phyloP scores from a whole-genome alignment of 805 yeast genomes.

The Pichia californica region DNA sequence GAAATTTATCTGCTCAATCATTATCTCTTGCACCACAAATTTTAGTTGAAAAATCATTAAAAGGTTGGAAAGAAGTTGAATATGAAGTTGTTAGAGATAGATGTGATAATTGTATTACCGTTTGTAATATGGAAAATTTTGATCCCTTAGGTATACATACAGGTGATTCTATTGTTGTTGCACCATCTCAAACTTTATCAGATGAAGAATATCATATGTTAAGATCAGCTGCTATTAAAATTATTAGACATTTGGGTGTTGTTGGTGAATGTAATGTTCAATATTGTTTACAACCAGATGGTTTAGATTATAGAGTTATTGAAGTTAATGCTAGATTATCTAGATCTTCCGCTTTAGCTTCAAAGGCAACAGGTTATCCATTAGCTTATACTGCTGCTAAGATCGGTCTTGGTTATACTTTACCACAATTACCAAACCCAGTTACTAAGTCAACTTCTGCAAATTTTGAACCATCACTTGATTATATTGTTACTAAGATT shows the following conservation, averaged over 20 bases:
- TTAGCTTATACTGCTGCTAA: constrained; percentile 98
- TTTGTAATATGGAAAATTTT: constrained; percentile 98
- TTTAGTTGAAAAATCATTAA: constrained; percentile 90
- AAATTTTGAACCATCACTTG: constrained; percentile 94
- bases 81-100: constrained; percentile 97
- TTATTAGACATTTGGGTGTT: constrained; percentile 95
- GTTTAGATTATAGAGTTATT: constrained; percentile 90
- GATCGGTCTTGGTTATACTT: constrained; percentile 88
- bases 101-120: constrained; percentile 95
- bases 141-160: constrained; percentile 98
- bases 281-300: constrained; percentile 93
- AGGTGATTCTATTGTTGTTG: constrained; percentile 98
- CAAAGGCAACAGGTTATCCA: constrained; percentile 98
- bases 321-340: constrained; percentile 97
- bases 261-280: constrained; percentile 99
- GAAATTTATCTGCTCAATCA: constrained; percentile 84
- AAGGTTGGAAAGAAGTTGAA: constrained; percentile 99
- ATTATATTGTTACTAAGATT: constrained; percentile 93
- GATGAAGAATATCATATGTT: constrained; percentile 98
- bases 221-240: constrained; percentile 94
- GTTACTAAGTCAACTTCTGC: constrained; percentile 96
- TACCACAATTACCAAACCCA: constrained; percentile 93
- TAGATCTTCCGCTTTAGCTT: constrained; percentile 95
- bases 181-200: constrained; percentile 95
- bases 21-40: constrained; percentile 90